Evolutionary conservation across 805 yeast genomes (phyloP), one percentile per base, ranked within the genome.

Genomic region (Metschnikowia kofuensis): DNA sequence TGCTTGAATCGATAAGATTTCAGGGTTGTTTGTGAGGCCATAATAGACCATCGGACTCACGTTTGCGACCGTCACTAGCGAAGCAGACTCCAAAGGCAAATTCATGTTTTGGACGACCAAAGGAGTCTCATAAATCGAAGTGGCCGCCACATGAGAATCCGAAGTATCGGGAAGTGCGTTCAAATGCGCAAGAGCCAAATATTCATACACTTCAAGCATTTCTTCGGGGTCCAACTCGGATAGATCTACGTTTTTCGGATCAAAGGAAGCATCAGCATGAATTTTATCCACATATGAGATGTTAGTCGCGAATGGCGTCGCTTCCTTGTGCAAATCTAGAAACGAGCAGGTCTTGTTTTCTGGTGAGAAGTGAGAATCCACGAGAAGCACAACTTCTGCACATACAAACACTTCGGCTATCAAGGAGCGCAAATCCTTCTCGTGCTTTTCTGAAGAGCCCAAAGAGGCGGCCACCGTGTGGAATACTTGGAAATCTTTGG

Each of bases 171-270:
- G 58, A 10, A 49, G 30, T 7, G 53, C 46, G 26, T 55, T 56
- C 21, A 53, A 12, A 36, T 56, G 60, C 15, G 53, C 43, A 45
- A 56, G 42, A 14, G 53, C 38, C 29, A 55, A 39, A 16, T 44
- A 53, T 38, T 56, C 60, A 27, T 53, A 53, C 9, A 53, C n/a
- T 2, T 53, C 56, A 11, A 16, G 41, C 10, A 31, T 35, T 11
- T 38, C 46, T 0, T 39, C 48, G 13, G 21, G 5, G 13, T 12
- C 27, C 12, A 35, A 14, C 4, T 1, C 12, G 5, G 9, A 2
- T 2, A 41, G 32, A 21, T 10, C 28, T 4, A 6, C 7, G 32
- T 2, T 10, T 26, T 38, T 10, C 26, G 27, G 7, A 13, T 13
- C 38, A 11, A 12, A 14, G 26, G 10, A 14, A 14, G 6, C 21